Conservation (phyloP, 306 rosid species). For the Malus sieversii region DNA sequence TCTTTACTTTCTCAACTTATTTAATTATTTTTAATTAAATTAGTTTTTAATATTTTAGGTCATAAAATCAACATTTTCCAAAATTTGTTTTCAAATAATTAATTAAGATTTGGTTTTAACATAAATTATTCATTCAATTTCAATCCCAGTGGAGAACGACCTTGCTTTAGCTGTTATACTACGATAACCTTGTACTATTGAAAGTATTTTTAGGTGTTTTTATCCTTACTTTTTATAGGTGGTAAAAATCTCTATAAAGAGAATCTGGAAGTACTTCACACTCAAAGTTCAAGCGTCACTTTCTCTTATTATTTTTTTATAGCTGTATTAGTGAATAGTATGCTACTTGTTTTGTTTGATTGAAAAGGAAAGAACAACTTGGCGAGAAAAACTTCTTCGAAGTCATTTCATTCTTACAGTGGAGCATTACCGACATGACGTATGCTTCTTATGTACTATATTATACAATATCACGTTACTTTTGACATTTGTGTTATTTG, state of each 20-base stretch:
- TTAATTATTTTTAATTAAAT: no score
- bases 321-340: background rate
- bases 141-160: no score
- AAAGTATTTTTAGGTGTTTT: no score
- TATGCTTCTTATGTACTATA: slow-evolving; percentile 55
- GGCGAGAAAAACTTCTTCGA: slow-evolving; percentile 11
- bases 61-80: no score
- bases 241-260: background rate
- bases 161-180: no score
- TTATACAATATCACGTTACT: background rate
- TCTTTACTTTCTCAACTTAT: no score
- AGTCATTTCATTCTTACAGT: slow-evolving; percentile 31
- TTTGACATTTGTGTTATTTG: background rate
- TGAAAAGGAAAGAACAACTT: slow-evolving; percentile 57
- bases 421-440: slow-evolving; percentile 58
- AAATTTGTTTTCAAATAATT: no score
- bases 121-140: no score
- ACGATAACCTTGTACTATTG: no score
- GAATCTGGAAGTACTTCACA: slow-evolving; percentile 45
- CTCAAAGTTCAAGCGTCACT: background rate
- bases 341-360: slow-evolving; percentile 1
- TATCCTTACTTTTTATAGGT: no score
- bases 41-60: no score
- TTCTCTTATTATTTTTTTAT: background rate
- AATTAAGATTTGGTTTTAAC: no score